These are phyloP conservation scores for Ceratobasidium theobromae DNA, from an alignment of 1,284 basidiomycete species.

Conservation along the genomic window DNA sequence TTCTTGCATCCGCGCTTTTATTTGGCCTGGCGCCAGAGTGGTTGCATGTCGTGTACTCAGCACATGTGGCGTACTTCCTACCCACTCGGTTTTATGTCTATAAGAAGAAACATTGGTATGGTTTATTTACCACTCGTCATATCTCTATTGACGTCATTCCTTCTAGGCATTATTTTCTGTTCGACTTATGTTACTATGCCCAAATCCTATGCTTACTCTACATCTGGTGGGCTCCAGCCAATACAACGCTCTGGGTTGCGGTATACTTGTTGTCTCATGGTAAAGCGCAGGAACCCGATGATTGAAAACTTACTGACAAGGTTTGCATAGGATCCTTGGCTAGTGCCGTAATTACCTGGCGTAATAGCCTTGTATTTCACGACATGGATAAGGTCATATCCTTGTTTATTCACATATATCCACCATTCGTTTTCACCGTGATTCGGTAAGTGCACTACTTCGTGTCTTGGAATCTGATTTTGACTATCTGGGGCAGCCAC, in stretches of 20 bases:
- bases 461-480: background rate
- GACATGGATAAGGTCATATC: conserved; percentile 92
- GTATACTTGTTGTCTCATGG: conserved; percentile 86
- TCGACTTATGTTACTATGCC: conserved; percentile 86
- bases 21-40: conserved; percentile 84
- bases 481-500: conserved; percentile 55
- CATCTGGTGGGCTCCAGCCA: conserved; percentile 80
- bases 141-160: conserved; percentile 45
- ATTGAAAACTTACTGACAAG: background rate
- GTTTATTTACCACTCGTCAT: background rate
- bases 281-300: conserved; percentile 30
- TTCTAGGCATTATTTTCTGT: conserved; percentile 82
- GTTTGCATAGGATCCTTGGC: conserved; percentile 73
- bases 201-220: conserved; percentile 87
- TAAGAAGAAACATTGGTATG: conserved; percentile 59
- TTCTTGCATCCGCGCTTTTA: conserved; percentile 80
- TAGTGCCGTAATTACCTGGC: conserved; percentile 93
- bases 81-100: conserved; percentile 79
- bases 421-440: conserved; percentile 82
- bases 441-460: conserved; percentile 62
- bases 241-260: conserved; percentile 73
- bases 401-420: conserved; percentile 87
- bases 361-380: conserved; percentile 95
- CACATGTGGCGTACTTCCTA: conserved; percentile 73
- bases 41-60: conserved; percentile 76